A percentile compares a stretch with the other conserved stretches of the same genome.
phyloP scores from a whole-genome alignment of 345 rosid genomes.

The Brassica juncea region DNA sequence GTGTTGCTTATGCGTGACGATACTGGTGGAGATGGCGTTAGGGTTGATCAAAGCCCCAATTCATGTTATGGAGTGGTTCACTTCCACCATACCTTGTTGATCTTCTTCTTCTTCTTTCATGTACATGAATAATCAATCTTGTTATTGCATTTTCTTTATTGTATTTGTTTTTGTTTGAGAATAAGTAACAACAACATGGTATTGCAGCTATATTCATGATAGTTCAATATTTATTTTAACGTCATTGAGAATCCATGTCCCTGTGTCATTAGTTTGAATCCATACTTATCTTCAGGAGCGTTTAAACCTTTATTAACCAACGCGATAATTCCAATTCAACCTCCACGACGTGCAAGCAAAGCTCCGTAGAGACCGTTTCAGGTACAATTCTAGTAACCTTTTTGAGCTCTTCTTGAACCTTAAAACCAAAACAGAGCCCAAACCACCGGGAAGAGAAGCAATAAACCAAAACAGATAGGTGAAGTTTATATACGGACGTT shows the following conservation, averaged over 20 bases:
- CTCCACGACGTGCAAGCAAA: too few species aligned
- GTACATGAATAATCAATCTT: background rate
- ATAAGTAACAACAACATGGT: too few species aligned
- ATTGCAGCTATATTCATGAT: too few species aligned
- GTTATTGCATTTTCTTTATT: too few species aligned
- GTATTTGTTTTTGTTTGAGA: too few species aligned
- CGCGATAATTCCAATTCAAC: too few species aligned
- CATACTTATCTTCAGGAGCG: too few species aligned
- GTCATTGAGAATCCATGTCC: too few species aligned
- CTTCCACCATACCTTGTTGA: background rate
- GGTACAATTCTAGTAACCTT: conserved; percentile 35
- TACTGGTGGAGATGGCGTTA: background rate
- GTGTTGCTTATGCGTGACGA: background rate
- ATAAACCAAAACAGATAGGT: background rate
- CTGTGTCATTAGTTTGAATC: too few species aligned
- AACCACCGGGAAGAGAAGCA: background rate
- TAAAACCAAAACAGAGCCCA: conserved; percentile 16
- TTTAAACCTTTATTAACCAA: too few species aligned
- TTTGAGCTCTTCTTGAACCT: conserved; percentile 48
- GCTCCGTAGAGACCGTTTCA: too few species aligned
- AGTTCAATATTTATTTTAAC: too few species aligned
- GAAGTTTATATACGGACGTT: conserved; percentile 2
- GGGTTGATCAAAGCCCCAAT: background rate
- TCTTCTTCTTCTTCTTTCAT: background rate
- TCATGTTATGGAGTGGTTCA: background rate